Conservation (phyloP, 805 yeast genomes). For the Sugiyamaella americana region DNA sequence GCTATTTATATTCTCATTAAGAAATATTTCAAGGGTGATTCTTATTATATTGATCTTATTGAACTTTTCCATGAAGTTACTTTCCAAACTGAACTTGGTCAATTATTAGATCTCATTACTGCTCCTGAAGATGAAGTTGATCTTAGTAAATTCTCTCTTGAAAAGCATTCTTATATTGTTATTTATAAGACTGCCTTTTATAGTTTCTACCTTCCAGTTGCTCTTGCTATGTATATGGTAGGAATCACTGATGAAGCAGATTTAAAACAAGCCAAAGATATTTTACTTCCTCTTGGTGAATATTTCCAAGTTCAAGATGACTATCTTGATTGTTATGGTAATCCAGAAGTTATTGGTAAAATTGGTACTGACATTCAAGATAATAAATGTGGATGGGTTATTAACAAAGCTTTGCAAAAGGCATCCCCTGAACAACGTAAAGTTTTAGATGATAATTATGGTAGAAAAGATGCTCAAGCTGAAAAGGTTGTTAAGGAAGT, state of each 20-base stretch:
- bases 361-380: conserved; percentile 98
- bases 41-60: conserved; percentile 80
- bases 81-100: conserved; percentile 96
- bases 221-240: conserved; percentile 89
- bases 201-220: conserved; percentile 95
- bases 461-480: conserved; percentile 62
- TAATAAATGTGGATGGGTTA: conserved; percentile 97
- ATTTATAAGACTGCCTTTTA: conserved; percentile 96
- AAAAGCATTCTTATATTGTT: conserved; percentile 91
- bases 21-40: conserved; percentile 75
- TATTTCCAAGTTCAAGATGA: conserved; percentile 99
- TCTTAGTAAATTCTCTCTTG: conserved; percentile 75
- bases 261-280: conserved; percentile 79
- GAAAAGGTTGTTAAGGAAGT: conserved; percentile 69
- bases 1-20: conserved; percentile 85
- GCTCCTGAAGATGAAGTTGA: conserved; percentile 97
- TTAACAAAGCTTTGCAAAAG: conserved; percentile 82
- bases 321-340: conserved; percentile 93
- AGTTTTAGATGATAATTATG: conserved; percentile 81
- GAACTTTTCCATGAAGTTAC: conserved; percentile 97
- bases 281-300: conserved; percentile 92
- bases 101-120: conserved; percentile 87
- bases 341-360: conserved; percentile 95
- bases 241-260: conserved; percentile 68
- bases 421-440: conserved; percentile 77